Conservation (phyloP, 768 basidiomycete genomes). For the Inosperma sp. region DNA sequence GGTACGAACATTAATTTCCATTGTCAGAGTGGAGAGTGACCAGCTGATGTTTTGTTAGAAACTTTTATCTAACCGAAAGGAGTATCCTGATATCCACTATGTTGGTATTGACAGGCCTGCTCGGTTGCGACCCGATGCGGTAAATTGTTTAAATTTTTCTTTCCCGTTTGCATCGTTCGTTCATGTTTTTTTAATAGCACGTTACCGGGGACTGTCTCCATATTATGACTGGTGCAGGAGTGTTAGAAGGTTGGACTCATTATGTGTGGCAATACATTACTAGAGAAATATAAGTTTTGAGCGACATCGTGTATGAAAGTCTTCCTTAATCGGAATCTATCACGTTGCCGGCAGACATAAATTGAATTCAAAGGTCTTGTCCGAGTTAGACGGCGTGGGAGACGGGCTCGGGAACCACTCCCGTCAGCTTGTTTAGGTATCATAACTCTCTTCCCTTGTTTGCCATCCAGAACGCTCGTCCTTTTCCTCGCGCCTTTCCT, state of each 20-base stretch:
- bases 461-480: no score
- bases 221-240: slow-evolving; percentile 45
- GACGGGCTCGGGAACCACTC: no score
- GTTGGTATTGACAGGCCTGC: slow-evolving; percentile 59
- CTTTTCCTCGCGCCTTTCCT: neutral
- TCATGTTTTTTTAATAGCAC: slow-evolving; percentile 28
- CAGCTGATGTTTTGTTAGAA: slow-evolving; percentile 27
- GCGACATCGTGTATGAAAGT: no score
- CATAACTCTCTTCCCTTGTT: no score
- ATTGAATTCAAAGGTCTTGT: no score
- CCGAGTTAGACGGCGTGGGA: no score
- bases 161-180: neutral
- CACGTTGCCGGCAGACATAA: no score
- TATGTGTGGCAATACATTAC: slow-evolving; percentile 47
- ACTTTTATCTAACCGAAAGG: slow-evolving; percentile 31
- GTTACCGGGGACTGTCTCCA: slow-evolving; percentile 43
- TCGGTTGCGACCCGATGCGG: slow-evolving; percentile 60
- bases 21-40: slow-evolving; percentile 1
- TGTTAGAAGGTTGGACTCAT: slow-evolving; percentile 47
- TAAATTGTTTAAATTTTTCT: slow-evolving; percentile 29
- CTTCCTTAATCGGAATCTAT: no score
- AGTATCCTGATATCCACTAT: slow-evolving; percentile 54
- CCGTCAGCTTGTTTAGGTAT: no score
- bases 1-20: slow-evolving; percentile 33
- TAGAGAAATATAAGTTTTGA: slow-evolving; percentile 14